Evolutionary conservation across 2,329 filamentous ascomycete species (phyloP), one percentile per base, ranked within the genome.

Genomic region (Diplocarpon mali): DNA sequence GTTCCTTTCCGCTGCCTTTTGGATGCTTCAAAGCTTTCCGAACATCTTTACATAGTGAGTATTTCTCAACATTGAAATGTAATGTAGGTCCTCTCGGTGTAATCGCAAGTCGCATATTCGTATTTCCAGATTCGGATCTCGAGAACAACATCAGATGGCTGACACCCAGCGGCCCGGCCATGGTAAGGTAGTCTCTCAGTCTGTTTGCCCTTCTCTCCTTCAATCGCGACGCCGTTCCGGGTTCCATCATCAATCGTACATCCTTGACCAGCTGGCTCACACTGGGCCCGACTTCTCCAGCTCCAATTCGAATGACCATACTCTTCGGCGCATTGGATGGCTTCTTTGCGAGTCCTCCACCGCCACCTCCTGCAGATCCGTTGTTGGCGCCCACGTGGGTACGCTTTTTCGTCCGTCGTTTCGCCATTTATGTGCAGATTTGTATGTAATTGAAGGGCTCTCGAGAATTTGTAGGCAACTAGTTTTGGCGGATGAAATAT

Each of bases 281-380:
- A 63, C 85, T 94, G 48, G 86, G 78, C 46, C 92, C 92, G 42
- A 98, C 87, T 62, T 95, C 86, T 58, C 88, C 85, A 57, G 89
- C 90, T 57, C 92, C 92, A 59, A 95, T 89, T 56, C 92, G 85
- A 65, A 98, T 95, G 47, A 98, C 90, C 90, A 98, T 95, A 63
- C 84, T 93, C 73, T 95, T 95, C 29, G 92, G 92, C 41, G 80
- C 74, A 53, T 80, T 78, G 42, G 75, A 71, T 32, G 58, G 53
- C 47, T 69, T 72, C 17, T 79, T 75, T 47, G 77, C 74, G 64
- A 80, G 78, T 16, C 45, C 73, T 37, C 71, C 73, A 35, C 72
- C 73, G 35, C 72, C 69, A 52, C 74, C 73, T 58, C 70, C 53
- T 52, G 67, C 56, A 57, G 70, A 58, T 57, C 73, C 67, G 50